Evolutionary conservation across 805 yeast genomes (phyloP).

Genomic region (Yarrowia sp.): DNA sequence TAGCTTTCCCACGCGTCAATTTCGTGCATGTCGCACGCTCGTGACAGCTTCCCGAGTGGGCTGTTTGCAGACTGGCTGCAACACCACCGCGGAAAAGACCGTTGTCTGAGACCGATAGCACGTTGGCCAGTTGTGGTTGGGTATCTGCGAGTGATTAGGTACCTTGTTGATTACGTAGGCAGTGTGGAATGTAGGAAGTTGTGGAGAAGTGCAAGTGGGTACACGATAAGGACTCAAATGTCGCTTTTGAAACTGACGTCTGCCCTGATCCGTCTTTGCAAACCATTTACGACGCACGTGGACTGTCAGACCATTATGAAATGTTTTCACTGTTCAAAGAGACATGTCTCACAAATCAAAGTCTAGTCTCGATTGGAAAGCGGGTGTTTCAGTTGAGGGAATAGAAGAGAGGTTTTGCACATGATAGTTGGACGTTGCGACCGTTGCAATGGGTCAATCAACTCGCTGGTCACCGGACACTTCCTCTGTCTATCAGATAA

Average conservation of each 20-base stretch:
- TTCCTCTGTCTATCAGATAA: neutral
- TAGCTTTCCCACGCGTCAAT: conserved; percentile 6
- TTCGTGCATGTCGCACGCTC: conserved; percentile 11
- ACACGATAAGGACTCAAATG: too few relatives aligned
- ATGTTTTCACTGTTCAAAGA: conserved; percentile 2
- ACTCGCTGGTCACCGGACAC: neutral
- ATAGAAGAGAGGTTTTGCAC: neutral
- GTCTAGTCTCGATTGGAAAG: neutral
- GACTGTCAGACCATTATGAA: conserved; percentile 6
- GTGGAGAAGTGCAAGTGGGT: too few relatives aligned
- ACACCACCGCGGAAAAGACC: conserved; percentile 6
- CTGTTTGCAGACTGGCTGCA: conserved; percentile 19
- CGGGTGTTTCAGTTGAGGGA: conserved; percentile 3
- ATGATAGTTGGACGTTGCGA: neutral
- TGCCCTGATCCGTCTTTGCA: too few relatives aligned
- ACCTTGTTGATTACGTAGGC: too few relatives aligned
- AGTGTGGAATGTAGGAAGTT: too few relatives aligned
- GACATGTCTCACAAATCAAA: conserved; percentile 7
- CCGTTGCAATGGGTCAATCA: neutral
- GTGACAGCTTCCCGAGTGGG: conserved; percentile 27
- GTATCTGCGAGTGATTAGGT: too few relatives aligned
- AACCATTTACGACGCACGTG: neutral
- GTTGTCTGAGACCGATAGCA: conserved; percentile 15
- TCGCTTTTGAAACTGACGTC: too few relatives aligned
- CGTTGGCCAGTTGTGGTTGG: neutral